phyloP scores from a whole-genome alignment of 2,329 filamentous ascomycete species.

The Amesomyces nigricolor region DNA sequence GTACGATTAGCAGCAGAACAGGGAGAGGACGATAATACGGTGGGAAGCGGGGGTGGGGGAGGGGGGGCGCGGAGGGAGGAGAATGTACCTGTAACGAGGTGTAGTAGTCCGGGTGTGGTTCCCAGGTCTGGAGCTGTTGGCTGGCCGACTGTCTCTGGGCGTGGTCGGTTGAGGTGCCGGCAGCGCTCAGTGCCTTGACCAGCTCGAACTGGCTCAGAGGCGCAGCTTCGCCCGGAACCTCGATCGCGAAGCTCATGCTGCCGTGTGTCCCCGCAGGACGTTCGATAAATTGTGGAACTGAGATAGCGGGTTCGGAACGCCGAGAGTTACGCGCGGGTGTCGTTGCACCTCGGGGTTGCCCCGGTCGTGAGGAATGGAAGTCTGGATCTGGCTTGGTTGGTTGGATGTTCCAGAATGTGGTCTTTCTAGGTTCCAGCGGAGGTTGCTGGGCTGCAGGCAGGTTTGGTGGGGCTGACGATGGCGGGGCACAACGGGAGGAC shows the following conservation, averaged over 20 bases:
- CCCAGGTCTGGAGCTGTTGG: slow-evolving; percentile 68
- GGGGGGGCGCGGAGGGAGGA: no score
- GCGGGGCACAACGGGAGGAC: background rate
- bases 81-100: slow-evolving; percentile 58
- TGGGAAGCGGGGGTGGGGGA: background rate
- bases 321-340: no score
- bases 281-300: no score
- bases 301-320: no score
- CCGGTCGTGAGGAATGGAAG: no score
- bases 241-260: slow-evolving; percentile 64
- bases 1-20: slow-evolving; percentile 2
- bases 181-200: slow-evolving; percentile 53
- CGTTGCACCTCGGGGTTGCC: no score
- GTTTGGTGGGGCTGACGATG: background rate
- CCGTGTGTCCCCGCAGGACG: background rate
- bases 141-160: slow-evolving; percentile 60
- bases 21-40: background rate
- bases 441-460: no score
- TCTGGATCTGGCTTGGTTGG: no score
- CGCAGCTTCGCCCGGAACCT: slow-evolving; percentile 75
- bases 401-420: no score
- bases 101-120: slow-evolving; percentile 60
- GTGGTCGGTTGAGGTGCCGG: slow-evolving; percentile 58
- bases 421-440: no score
- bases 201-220: slow-evolving; percentile 61